Evolutionary conservation across 345 rosid species (phyloP).

Genomic region (Syzygium aromaticum): DNA sequence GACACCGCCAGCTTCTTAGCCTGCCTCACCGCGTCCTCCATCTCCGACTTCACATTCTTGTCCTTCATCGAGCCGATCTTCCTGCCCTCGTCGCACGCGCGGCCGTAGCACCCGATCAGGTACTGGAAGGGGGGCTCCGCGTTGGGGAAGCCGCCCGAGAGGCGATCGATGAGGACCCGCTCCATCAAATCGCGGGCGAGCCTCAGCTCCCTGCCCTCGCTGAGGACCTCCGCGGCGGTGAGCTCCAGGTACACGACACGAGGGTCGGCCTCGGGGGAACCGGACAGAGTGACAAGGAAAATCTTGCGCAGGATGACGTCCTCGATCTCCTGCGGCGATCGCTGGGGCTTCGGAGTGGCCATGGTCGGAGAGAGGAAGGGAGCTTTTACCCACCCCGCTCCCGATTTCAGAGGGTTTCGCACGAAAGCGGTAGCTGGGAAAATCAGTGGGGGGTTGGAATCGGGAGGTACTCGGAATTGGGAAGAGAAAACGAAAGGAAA

Average conservation of each 20-base stretch:
- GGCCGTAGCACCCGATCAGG: constrained; percentile 67
- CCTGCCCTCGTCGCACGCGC: constrained; percentile 70
- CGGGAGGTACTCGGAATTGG: not conserved
- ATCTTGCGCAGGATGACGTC: constrained; percentile 86
- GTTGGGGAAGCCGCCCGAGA: constrained; percentile 50
- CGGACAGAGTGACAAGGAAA: constrained; percentile 50
- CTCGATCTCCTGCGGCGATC: constrained; percentile 74
- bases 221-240: constrained; percentile 91
- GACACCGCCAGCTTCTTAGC: constrained; percentile 66
- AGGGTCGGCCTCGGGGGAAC: constrained; percentile 31
- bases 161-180: constrained; percentile 73
- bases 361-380: constrained; percentile 7
- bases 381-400: not conserved
- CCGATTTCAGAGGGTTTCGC: not conserved
- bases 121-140: constrained; percentile 64
- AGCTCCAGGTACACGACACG: constrained; percentile 58
- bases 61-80: constrained; percentile 86
- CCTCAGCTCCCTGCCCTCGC: constrained; percentile 65
- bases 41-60: constrained; percentile 46
- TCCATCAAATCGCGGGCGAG: constrained; percentile 75
- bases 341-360: constrained; percentile 56
- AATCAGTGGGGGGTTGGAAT: not conserved
- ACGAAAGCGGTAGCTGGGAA: not conserved
- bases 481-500: not conserved
- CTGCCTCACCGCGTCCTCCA: constrained; percentile 53